Evolutionary conservation across 352 stramenopile species (phyloP).

Genomic region (Phytophthora kernoviae): DNA sequence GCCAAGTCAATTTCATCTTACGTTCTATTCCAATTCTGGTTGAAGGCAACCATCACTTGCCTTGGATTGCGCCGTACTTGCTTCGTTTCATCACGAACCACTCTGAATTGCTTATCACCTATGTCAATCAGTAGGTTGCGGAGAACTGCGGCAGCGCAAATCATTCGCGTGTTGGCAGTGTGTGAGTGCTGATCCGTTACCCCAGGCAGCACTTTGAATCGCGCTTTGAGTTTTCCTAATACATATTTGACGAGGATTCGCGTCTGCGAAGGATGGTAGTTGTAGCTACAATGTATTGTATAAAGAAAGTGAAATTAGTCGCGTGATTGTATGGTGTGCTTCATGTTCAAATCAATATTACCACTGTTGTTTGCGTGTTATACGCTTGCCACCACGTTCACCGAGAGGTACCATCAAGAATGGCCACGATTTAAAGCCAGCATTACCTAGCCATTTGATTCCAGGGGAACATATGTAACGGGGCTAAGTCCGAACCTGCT

Average conservation of each 20-base stretch:
- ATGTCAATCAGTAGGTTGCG: conserved; percentile 13
- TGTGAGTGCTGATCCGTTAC: conserved; percentile 6
- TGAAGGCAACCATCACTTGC: conserved; percentile 11
- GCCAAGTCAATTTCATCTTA: conserved; percentile 17
- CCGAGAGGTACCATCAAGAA: conserved; percentile 11
- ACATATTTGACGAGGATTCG: conserved; percentile 13
- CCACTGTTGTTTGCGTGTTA: conserved; percentile 7
- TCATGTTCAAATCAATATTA: neutral
- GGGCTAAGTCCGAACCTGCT: too few species aligned
- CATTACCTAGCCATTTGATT: conserved; percentile 4
- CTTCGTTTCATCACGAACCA: conserved; percentile 1
- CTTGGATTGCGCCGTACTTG: conserved; percentile 1
- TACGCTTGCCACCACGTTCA: neutral
- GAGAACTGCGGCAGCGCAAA: conserved; percentile 9
- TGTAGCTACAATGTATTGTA: neutral
- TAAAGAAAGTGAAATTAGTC: neutral
- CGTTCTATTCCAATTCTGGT: conserved; percentile 8
- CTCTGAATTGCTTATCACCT: conserved; percentile 11
- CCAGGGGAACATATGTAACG: neutral
- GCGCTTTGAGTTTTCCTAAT: conserved; percentile 1
- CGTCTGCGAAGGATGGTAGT: neutral
- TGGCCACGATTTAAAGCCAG: conserved; percentile 8
- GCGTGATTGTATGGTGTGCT: too few species aligned
- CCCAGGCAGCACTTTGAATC: conserved; percentile 8
- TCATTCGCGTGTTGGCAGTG: conserved; percentile 11